Percentiles rank a stretch among this genome's conserved stretches.
Evolutionary conservation across 192 early-diverging fungal genomes (phyloP).

Genomic region (Linderina pennispora): DNA sequence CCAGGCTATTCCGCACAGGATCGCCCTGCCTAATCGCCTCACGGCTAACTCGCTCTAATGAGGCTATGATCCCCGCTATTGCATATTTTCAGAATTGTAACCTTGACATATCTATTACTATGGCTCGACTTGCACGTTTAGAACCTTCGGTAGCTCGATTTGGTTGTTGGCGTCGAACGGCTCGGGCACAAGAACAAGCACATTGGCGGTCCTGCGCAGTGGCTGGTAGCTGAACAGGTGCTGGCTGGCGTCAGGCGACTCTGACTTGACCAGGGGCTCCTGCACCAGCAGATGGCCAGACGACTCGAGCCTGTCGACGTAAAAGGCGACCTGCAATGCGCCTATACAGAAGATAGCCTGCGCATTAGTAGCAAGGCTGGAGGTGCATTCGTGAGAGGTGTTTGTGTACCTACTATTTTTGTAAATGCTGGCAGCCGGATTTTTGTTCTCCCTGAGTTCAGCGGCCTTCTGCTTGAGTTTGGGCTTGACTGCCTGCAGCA

Average conservation of each 20-base stretch:
- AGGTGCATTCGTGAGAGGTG: too few relatives aligned
- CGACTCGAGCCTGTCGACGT: conserved; percentile 14
- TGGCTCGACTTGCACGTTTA: conserved; percentile 10
- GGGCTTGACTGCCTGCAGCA: conserved; percentile 31
- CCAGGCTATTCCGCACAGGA: too few relatives aligned
- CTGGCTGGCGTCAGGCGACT: not conserved
- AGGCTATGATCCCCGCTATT: too few relatives aligned
- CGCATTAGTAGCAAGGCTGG: too few relatives aligned
- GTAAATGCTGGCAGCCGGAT: conserved; percentile 15
- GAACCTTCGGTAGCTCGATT: conserved; percentile 10
- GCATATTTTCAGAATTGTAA: too few relatives aligned
- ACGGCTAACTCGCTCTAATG: too few relatives aligned
- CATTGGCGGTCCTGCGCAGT: conserved; percentile 6
- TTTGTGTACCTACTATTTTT: conserved; percentile 26
- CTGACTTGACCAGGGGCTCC: conserved; percentile 25
- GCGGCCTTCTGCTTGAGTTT: conserved; percentile 14
- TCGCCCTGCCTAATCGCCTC: too few relatives aligned
- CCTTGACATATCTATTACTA: too few relatives aligned
- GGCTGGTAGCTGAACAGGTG: conserved; percentile 26
- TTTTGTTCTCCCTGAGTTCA: conserved; percentile 8
- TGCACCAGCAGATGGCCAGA: conserved; percentile 19
- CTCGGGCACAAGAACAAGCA: conserved; percentile 34
- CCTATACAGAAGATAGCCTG: conserved; percentile 15
- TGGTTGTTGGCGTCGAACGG: conserved; percentile 41
- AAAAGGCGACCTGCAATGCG: conserved; percentile 35